phyloP scores from a whole-genome alignment of 768 basidiomycete genomes.

The Strobilomyces echinocephalus region DNA sequence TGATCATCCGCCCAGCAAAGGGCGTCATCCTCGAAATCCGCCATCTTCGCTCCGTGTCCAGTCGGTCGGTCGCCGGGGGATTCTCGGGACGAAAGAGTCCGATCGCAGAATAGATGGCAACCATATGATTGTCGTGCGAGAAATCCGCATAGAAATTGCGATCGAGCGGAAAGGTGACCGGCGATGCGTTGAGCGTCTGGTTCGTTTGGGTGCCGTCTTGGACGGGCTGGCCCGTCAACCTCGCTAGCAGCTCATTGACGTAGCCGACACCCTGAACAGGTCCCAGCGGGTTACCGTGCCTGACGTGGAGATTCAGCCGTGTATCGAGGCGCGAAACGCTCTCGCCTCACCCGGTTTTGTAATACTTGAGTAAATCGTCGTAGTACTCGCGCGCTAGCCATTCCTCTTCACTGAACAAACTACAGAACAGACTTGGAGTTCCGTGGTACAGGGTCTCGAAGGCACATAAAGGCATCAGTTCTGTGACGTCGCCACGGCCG shows the following conservation, averaged over 20 bases:
- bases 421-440: constrained; percentile 61
- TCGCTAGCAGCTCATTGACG: constrained; percentile 82
- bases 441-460: constrained; percentile 67
- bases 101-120: constrained; percentile 65
- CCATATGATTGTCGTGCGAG: constrained; percentile 83
- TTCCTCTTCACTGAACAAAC: constrained; percentile 59
- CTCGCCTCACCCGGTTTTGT: constrained; percentile 58
- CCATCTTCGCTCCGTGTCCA: constrained; percentile 38
- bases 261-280: constrained; percentile 83
- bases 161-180: constrained; percentile 68
- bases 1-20: constrained; percentile 69
- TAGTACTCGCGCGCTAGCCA: constrained; percentile 66
- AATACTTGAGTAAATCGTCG: constrained; percentile 74
- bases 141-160: constrained; percentile 74
- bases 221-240: constrained; percentile 63
- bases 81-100: constrained; percentile 45
- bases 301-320: constrained; percentile 22
- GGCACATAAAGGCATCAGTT: constrained; percentile 69
- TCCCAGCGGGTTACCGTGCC: constrained; percentile 66
- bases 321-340: neutral
- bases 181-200: constrained; percentile 60
- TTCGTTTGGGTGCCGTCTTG: constrained; percentile 74
- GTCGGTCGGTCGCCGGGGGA: constrained; percentile 11
- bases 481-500: constrained; percentile 46
- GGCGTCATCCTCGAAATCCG: constrained; percentile 58